phyloP scores from a whole-genome alignment of 345 rosid species.

The Melaleuca alternifolia region DNA sequence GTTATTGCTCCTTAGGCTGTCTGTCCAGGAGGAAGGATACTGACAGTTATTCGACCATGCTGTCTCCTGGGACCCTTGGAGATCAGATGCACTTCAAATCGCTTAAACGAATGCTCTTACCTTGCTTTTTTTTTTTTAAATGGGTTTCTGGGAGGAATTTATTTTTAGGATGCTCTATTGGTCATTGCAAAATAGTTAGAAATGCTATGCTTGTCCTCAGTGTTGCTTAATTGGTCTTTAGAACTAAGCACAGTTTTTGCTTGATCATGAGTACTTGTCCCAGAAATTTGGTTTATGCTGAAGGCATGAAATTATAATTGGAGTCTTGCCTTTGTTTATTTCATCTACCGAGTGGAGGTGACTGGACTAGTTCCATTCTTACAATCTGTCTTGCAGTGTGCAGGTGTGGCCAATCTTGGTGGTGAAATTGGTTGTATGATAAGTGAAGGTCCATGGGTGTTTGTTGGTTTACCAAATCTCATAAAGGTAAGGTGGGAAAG shows the following conservation, averaged over 20 bases:
- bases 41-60: not conserved
- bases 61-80: not conserved
- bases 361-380: not conserved
- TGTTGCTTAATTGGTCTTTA: not conserved
- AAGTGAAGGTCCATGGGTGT: constrained; percentile 93
- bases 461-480: constrained; percentile 77
- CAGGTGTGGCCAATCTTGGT: constrained; percentile 49
- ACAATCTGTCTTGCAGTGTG: constrained; percentile 40
- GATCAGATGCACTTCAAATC: not conserved
- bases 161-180: not conserved
- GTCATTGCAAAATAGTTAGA: not conserved
- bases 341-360: not conserved
- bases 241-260: not conserved
- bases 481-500: constrained; percentile 53
- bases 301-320: not conserved
- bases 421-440: constrained; percentile 93
- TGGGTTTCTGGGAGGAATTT: not conserved
- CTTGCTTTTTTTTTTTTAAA: not conserved
- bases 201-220: not conserved
- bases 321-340: not conserved
- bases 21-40: not conserved
- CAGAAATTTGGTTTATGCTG: not conserved
- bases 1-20: not conserved
- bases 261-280: not conserved
- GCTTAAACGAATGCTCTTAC: not conserved